Evolutionary conservation across 495 filamentous ascomycete species (phyloP).

Genomic region (Margaritispora aquatica): DNA sequence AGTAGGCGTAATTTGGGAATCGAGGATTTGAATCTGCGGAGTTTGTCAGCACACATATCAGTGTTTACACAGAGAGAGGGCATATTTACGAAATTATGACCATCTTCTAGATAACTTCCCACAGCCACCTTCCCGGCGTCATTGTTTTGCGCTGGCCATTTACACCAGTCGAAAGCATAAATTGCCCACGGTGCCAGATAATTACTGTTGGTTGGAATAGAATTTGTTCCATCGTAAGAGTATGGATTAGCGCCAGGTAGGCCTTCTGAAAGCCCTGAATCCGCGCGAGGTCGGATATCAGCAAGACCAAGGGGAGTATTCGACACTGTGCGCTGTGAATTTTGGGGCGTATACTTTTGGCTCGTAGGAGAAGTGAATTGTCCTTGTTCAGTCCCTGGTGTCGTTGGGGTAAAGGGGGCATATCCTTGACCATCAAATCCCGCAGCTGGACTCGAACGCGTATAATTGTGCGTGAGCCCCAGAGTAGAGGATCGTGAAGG

Average conservation of each 20-base stretch:
- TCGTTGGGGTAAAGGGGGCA: slow-evolving; percentile 58
- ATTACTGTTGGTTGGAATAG: slow-evolving; percentile 57
- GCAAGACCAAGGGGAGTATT: slow-evolving; percentile 87
- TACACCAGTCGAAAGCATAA: slow-evolving; percentile 98
- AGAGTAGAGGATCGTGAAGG: slow-evolving; percentile 60
- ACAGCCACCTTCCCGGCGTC: slow-evolving; percentile 88
- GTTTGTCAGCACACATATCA: not conserved
- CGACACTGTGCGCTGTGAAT: slow-evolving; percentile 62
- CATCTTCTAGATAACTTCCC: slow-evolving; percentile 95
- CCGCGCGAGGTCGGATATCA: slow-evolving; percentile 76
- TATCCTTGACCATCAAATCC: slow-evolving; percentile 68
- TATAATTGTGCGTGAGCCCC: slow-evolving; percentile 61
- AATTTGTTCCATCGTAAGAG: slow-evolving; percentile 45
- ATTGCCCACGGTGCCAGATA: slow-evolving; percentile 93
- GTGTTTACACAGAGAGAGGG: not conserved
- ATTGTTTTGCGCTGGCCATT: slow-evolving; percentile 80
- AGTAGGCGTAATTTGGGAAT: slow-evolving; percentile 70
- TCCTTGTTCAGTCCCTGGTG: slow-evolving; percentile 47
- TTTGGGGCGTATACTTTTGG: slow-evolving; percentile 58
- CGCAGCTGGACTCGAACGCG: slow-evolving; percentile 75
- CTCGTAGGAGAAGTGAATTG: slow-evolving; percentile 66
- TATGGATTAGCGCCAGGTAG: slow-evolving; percentile 40
- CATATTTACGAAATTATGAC: slow-evolving; percentile 83
- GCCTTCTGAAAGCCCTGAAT: slow-evolving; percentile 67
- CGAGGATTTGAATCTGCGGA: slow-evolving; percentile 90